Conservation (phyloP, 257 asterid species). For the Nicotiana undulata region DNA sequence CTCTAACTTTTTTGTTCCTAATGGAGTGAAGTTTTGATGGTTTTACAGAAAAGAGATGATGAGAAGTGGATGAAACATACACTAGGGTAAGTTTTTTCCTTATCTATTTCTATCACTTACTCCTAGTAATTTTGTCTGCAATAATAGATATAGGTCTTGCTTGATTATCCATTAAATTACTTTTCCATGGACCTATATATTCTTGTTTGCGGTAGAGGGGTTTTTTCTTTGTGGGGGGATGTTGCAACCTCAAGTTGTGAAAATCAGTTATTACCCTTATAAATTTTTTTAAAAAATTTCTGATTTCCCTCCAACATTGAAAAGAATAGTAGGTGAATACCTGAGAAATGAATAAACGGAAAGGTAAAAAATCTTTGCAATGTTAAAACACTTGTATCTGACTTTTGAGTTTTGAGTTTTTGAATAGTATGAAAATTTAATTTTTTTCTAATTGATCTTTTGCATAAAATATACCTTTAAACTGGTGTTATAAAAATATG, state of each 20-base stretch:
- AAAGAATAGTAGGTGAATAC: background rate
- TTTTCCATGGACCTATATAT: background rate
- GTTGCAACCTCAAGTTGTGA: background rate
- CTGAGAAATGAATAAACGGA: background rate
- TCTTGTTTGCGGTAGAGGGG: background rate
- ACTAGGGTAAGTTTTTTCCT: slow-evolving; percentile 55
- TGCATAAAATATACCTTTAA: background rate
- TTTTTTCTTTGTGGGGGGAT: too few relatives aligned
- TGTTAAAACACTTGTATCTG: background rate
- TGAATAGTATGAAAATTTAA: background rate
- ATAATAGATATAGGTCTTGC: background rate
- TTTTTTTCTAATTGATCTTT: background rate
- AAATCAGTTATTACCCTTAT: background rate
- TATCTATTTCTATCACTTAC: background rate
- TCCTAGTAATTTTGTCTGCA: background rate
- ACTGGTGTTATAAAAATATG: background rate
- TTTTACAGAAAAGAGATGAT: slow-evolving; percentile 86
- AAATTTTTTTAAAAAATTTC: too few relatives aligned
- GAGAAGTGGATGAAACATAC: slow-evolving; percentile 93
- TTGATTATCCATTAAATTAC: background rate
- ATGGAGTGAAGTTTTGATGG: slow-evolving; percentile 11
- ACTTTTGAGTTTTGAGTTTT: background rate
- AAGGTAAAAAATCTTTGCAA: background rate
- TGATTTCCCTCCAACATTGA: background rate
- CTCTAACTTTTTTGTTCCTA: background rate